A percentile compares a stretch with the other conserved stretches of the same genome.
phyloP scores from a whole-genome alignment of 306 rosid genomes.

The Malus domestica region ASM211411v1 NC_041793.1:16746001-16746500 shows the following conservation, averaged over 20 bases:
- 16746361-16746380: slow-evolving; percentile 22
- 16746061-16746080: not conserved
- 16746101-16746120: slow-evolving; percentile 8
- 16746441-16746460: not conserved
- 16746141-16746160: slow-evolving; percentile 14
- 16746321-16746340: not conserved
- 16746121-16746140: not conserved
- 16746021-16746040: too few species aligned
- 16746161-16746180: slow-evolving; percentile 11
- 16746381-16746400: slow-evolving; percentile 30
- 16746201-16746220: not conserved
- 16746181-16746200: not conserved
- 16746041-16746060: not conserved
- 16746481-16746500: not conserved
- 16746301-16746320: not conserved
- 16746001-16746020: too few species aligned
- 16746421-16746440: slow-evolving; percentile 49
- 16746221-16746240: not conserved
- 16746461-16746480: not conserved
- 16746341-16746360: slow-evolving; percentile 33
- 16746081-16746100: not conserved
- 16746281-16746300: slow-evolving; percentile 1
- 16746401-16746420: slow-evolving; percentile 33
- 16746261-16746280: slow-evolving; percentile 15
- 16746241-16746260: not conserved